Conservation (phyloP, 1,139 yeast genomes). For the Saccharomycopsis crataegensis region DNA sequence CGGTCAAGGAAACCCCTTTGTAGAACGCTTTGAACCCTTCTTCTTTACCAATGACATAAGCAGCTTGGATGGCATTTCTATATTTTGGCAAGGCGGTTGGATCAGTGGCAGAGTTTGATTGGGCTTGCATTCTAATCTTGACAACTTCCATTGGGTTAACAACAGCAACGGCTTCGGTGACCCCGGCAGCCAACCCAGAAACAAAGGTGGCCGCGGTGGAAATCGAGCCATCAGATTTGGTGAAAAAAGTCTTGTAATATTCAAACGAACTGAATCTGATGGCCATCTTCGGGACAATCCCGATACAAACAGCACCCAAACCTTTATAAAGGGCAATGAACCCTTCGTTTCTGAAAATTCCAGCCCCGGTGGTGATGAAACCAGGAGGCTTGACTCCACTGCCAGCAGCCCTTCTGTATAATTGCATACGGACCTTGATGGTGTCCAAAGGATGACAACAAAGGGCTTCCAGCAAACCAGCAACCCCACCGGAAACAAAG, state of each 20-base stretch:
- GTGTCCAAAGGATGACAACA: slow-evolving; percentile 96
- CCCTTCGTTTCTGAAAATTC: slow-evolving; percentile 75
- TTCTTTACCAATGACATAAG: slow-evolving; percentile 74
- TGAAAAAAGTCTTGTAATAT: slow-evolving; percentile 66
- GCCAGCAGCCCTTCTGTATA: slow-evolving; percentile 48
- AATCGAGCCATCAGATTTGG: slow-evolving; percentile 54
- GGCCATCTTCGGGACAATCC: slow-evolving; percentile 98
- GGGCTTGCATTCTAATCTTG: slow-evolving; percentile 93
- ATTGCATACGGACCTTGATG: slow-evolving; percentile 94
- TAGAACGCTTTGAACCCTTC: slow-evolving; percentile 87
- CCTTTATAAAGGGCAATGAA: slow-evolving; percentile 89
- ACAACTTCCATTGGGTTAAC: slow-evolving; percentile 98
- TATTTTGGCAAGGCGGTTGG: slow-evolving; percentile 71
- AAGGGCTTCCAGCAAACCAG: slow-evolving; percentile 93
- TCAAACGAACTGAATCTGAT: slow-evolving; percentile 93
- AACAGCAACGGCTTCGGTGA: slow-evolving; percentile 89
- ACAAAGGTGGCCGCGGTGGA: slow-evolving; percentile 67
- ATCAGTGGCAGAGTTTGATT: slow-evolving; percentile 81
- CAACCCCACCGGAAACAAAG: slow-evolving; percentile 92
- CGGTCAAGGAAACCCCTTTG: slow-evolving; percentile 92
- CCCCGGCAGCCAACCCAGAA: slow-evolving; percentile 97
- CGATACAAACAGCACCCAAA: slow-evolving; percentile 92
- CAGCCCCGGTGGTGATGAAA: slow-evolving; percentile 71
- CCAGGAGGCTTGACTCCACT: slow-evolving; percentile 72
- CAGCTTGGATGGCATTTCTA: slow-evolving; percentile 89